Evolutionary conservation across 2,329 filamentous ascomycete species (phyloP).

Genomic region (Aspergillus thermomutatus): DNA sequence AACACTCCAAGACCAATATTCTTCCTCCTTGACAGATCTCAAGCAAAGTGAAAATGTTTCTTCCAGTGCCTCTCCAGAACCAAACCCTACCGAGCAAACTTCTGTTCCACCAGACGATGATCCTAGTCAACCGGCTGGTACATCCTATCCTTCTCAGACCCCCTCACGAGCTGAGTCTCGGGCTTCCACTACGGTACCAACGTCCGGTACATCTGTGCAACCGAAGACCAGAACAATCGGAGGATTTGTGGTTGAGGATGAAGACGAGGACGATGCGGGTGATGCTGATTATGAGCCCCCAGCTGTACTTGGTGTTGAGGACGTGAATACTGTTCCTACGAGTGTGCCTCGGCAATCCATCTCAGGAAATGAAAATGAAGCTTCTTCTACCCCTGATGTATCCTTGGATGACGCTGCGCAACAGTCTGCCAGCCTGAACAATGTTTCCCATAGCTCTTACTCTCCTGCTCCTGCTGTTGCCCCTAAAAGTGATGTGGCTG

Average conservation of each 20-base stretch:
- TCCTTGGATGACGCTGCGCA: conserved; percentile 57
- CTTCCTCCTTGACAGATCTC: conserved; percentile 28
- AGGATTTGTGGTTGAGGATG: conserved; percentile 62
- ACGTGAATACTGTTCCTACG: conserved; percentile 47
- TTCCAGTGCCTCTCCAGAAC: conserved; percentile 21
- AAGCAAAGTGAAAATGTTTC: conserved; percentile 29
- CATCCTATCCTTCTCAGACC: conserved; percentile 27
- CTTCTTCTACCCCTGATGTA: conserved; percentile 56
- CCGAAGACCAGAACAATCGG: conserved; percentile 53
- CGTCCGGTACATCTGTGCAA: conserved; percentile 31
- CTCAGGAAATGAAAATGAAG: conserved; percentile 56
- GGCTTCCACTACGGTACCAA: conserved; percentile 29
- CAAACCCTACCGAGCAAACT: conserved; percentile 19
- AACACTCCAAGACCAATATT: conserved; percentile 42
- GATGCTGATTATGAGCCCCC: conserved; percentile 54
- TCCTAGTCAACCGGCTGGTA: conserved; percentile 27
- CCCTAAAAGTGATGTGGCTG: conserved; percentile 41
- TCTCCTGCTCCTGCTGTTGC: conserved; percentile 43
- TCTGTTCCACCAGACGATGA: conserved; percentile 25
- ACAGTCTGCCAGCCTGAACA: conserved; percentile 45
- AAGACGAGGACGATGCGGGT: conserved; percentile 54
- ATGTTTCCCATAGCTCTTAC: conserved; percentile 52
- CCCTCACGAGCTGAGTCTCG: conserved; percentile 35
- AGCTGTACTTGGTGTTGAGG: conserved; percentile 48
- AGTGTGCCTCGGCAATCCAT: conserved; percentile 52